Evolutionary conservation across 768 basidiomycete species (phyloP), one percentile per base, ranked within the genome.

Genomic region (Roridomyces roridus): DNA sequence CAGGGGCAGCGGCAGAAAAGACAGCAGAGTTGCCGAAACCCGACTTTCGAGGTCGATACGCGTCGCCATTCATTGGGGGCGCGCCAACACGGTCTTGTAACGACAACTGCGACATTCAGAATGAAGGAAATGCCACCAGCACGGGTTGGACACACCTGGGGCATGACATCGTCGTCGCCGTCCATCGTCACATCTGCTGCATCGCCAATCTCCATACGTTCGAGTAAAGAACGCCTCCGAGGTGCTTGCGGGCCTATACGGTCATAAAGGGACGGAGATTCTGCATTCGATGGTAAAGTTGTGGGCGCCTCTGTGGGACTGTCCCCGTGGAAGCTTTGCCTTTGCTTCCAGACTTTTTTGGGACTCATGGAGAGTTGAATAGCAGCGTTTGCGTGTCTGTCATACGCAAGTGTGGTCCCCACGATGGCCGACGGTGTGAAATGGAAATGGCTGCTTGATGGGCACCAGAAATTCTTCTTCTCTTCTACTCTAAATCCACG

Each of bases 221-320:
- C 52, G 18, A 59, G 58, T 5, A 59, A 48, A 28, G 58, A 59
- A 26, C 37, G 34, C 7, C 28, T 47, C 15, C 17, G 26, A n/a
- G 29, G 12, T n/a, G 45, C 36, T 51, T 55, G 54, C 1, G 48
- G 52, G n/a, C 58, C 58, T 35, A 59, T 11, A 46, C 58, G 58
- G 17, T 51, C 58, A n/a, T 54, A 24, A 37, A 59, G 41, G 21
- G 58, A 55, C 20, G 52, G 53, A 2, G 47, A 2, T 2, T 14
- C 34, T 40, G n/a, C 11, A 1, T 31, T 25, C 34, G 24, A 14
- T 14, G 52, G 45, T 46, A 47, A 55, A 37, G 21, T 47, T 47
- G 54, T 24, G 11, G 43, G 3, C 29, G 45, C 44, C 5, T 20
- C 25, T 12, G 25, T 40, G 23, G 54, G 41, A 55, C 49, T 43